These are phyloP conservation scores for Furcasterigmium furcatum DNA, from an alignment of 2,329 filamentous ascomycete species.

Conservation along the genomic window DNA sequence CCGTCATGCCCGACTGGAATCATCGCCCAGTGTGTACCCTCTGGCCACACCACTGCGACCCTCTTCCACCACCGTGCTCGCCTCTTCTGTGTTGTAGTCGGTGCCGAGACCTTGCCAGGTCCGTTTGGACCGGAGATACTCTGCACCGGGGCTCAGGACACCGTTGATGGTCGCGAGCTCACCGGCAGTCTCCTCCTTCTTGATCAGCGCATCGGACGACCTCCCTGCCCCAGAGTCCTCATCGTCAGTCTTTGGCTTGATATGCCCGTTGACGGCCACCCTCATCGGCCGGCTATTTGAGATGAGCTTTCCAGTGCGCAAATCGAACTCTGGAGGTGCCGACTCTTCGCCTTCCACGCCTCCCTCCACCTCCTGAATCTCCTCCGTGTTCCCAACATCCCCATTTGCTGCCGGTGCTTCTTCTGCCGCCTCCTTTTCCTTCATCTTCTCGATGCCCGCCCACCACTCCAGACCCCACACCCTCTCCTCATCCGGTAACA, in stretches of 20 bases:
- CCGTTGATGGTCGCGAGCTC: constrained; percentile 82
- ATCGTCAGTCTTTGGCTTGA: neutral
- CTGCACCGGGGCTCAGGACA: constrained; percentile 84
- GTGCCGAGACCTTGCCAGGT: constrained; percentile 92
- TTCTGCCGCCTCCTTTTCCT: constrained; percentile 31
- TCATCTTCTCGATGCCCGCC: constrained; percentile 74
- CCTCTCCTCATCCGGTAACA: constrained; percentile 71
- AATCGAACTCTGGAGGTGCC: constrained; percentile 85
- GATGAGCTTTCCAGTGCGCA: constrained; percentile 81
- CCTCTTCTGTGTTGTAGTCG: constrained; percentile 65
- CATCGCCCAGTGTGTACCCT: constrained; percentile 76
- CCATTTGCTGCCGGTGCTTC: constrained; percentile 6
- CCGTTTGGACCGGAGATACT: constrained; percentile 76
- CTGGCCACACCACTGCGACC: constrained; percentile 84
- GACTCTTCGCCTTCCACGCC: constrained; percentile 65
- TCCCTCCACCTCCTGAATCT: constrained; percentile 30
- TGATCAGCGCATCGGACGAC: constrained; percentile 53
- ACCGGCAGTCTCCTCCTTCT: constrained; percentile 47
- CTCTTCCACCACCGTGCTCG: constrained; percentile 73
- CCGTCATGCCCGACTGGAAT: constrained; percentile 26
- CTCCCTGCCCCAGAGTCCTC: constrained; percentile 1
- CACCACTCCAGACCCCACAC: constrained; percentile 89
- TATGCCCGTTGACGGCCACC: constrained; percentile 24
- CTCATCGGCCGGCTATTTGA: constrained; percentile 75
- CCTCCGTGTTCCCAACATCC: neutral